Conservation (phyloP, 805 yeast species). For the Metschnikowia borealis region DNA sequence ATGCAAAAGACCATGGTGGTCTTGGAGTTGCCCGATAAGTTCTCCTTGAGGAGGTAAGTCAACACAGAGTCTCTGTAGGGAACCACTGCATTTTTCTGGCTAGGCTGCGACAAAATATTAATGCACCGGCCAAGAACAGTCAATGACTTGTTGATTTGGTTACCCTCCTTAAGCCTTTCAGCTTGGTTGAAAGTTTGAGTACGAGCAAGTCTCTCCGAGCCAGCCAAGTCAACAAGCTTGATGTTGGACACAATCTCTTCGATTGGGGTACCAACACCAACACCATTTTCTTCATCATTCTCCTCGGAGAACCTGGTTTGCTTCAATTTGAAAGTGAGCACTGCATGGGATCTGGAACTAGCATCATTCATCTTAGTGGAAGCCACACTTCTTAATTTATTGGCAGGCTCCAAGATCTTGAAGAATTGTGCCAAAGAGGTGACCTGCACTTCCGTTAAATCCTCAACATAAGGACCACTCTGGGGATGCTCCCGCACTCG, state of each 20-base stretch:
- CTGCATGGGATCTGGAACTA: conserved; percentile 80
- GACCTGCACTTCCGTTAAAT: conserved; percentile 50
- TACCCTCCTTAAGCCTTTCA: conserved; percentile 66
- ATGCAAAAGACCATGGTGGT: conserved; percentile 86
- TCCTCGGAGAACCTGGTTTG: conserved; percentile 45
- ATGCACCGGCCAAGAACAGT: conserved; percentile 74
- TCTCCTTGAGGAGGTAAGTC: conserved; percentile 73
- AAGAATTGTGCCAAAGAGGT: conserved; percentile 47
- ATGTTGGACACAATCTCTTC: conserved; percentile 56
- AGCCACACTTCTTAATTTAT: conserved; percentile 59
- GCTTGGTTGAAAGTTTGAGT: conserved; percentile 56
- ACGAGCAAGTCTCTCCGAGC: conserved; percentile 67
- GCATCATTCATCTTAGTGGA: conserved; percentile 67
- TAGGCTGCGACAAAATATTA: conserved; percentile 43
- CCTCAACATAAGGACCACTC: conserved; percentile 71
- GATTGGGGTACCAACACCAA: conserved; percentile 33
- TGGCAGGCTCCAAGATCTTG: conserved; percentile 48
- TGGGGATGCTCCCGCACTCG: conserved; percentile 63
- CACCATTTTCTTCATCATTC: neutral
- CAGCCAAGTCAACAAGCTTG: conserved; percentile 75
- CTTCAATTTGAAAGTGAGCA: conserved; percentile 56
- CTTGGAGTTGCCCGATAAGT: conserved; percentile 80
- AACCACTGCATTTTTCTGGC: conserved; percentile 34
- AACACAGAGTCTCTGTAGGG: conserved; percentile 75
- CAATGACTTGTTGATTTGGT: conserved; percentile 71